Evolutionary conservation across 2,329 filamentous ascomycete species (phyloP).

Genomic region (Stemphylium beticola): DNA sequence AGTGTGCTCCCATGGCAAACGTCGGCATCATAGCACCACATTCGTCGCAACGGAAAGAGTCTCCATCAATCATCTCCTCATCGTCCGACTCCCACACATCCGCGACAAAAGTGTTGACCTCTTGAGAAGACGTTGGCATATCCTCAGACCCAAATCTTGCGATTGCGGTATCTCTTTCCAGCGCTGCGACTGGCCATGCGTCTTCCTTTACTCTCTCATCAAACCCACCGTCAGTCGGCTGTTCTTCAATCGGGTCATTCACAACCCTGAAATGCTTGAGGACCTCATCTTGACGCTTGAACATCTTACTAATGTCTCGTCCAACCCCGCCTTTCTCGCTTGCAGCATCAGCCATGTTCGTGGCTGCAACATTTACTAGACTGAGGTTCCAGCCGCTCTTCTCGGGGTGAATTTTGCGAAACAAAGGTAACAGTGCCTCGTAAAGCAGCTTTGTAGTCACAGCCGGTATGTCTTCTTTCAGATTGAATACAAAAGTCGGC

Average conservation of each 20-base stretch:
- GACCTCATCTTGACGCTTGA: slow-evolving; percentile 73
- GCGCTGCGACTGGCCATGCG: slow-evolving; percentile 15
- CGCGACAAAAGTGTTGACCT: slow-evolving; percentile 18
- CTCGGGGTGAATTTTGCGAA: slow-evolving; percentile 74
- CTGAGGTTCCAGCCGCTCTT: slow-evolving; percentile 77
- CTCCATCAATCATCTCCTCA: slow-evolving; percentile 37
- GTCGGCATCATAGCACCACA: slow-evolving; percentile 63
- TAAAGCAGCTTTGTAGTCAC: slow-evolving; percentile 72
- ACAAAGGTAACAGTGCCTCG: slow-evolving; percentile 73
- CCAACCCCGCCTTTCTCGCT: slow-evolving; percentile 59
- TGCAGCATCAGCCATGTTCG: slow-evolving; percentile 72
- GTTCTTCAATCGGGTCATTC: slow-evolving; percentile 3
- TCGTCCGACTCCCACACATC: slow-evolving; percentile 42
- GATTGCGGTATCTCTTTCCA: background rate
- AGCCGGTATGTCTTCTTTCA: slow-evolving; percentile 63
- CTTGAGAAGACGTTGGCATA: slow-evolving; percentile 33
- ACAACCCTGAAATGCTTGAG: slow-evolving; percentile 69
- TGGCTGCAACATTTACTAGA: slow-evolving; percentile 84
- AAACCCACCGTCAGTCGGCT: no score
- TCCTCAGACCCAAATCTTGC: slow-evolving; percentile 42
- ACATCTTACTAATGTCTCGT: slow-evolving; percentile 83
- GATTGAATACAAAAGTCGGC: slow-evolving; percentile 74
- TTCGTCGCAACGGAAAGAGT: slow-evolving; percentile 51
- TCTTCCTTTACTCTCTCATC: slow-evolving; percentile 23
- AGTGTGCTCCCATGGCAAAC: slow-evolving; percentile 66